Conservation (phyloP, 2,329 filamentous ascomycete genomes). For the Fusarium equiseti region DNA sequence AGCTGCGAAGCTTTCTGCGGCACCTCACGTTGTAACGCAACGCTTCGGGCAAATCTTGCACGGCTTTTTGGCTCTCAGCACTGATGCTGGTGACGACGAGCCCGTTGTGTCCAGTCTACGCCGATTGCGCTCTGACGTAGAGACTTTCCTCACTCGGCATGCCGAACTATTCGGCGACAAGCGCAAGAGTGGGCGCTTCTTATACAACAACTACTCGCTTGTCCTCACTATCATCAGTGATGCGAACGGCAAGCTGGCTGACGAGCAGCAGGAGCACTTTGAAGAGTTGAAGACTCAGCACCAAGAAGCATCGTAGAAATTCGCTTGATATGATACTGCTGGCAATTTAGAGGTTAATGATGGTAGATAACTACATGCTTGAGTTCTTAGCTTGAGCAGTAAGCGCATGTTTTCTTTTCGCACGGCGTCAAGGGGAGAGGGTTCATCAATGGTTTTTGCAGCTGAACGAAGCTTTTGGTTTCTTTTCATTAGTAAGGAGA, state of each 20-base stretch:
- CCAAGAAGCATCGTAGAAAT: constrained; percentile 56
- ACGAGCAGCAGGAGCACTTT: constrained; percentile 82
- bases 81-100: constrained; percentile 94
- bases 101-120: constrained; percentile 85
- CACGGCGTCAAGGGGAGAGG: constrained; percentile 44
- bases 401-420: constrained; percentile 37
- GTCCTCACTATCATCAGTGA: constrained; percentile 93
- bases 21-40: constrained; percentile 92
- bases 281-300: constrained; percentile 72
- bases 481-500: constrained; percentile 8
- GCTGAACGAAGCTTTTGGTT: constrained; percentile 24
- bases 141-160: constrained; percentile 82
- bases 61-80: constrained; percentile 83
- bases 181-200: constrained; percentile 85
- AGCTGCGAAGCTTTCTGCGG: constrained; percentile 74
- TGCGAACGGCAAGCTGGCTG: constrained; percentile 76
- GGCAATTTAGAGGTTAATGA: constrained; percentile 4
- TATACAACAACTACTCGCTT: constrained; percentile 96
- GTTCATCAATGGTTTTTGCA: constrained; percentile 25
- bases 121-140: constrained; percentile 83
- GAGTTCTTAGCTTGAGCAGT: constrained; percentile 25
- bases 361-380: constrained; percentile 14
- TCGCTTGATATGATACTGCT: neutral
- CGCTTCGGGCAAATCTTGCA: constrained; percentile 95
- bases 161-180: constrained; percentile 81